Base-by-base conservation (phyloP, 1,284 basidiomycete genomes). In the Papiliotrema laurentii region DNA sequence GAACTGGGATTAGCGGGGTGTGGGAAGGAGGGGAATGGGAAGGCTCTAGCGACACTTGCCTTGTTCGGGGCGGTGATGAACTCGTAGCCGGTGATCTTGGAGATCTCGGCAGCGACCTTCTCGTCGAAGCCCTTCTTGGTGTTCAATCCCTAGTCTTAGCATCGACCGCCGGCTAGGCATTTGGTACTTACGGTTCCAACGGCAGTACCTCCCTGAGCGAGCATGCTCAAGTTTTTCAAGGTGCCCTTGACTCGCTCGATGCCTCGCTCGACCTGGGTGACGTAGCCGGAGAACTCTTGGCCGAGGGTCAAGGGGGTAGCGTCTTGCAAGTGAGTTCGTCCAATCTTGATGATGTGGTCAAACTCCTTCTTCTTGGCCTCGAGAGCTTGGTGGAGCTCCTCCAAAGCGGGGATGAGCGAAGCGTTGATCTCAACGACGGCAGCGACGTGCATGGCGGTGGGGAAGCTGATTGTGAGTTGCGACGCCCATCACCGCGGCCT, bases 51-150 rank as follows among this genome's bases (percentile, higher is more conserved):
- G 37, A 22, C 11, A 59, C 72, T 53, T 62, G 82, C 89, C 81
- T 99, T 99, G 83, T 98, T 99, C 21, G 94, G 94, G 19, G 96
- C 94, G 42, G 96, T 98, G 76, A 88, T 80, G 76, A 99, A 99
- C 54, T 86, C 77, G 47, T 91, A 77, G 9, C 93, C 91, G 37
- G 93, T 94, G 51, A 97, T 79, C 72, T 87, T 88, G 58, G 90
- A 86, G 63, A 98, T 89, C 75, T 97, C 91, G 26, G 81, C 81
- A 18, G 96, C 96, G 53, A 99, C 83, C 73, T 89, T 92, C 63
- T 86, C 84, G 76, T 98, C 96, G 68, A 98, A 99, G 46, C 96
- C 96, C 73, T 84, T 87, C 75, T 83, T 89, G 53, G 96, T 98
- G 80, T 99, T 99, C 58, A 99, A 76, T 40, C 96, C 94, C 90